Percentiles rank a stretch among this genome's conserved stretches.
Conservation (phyloP, 1,139 yeast species). For the Blastobotrys aristatus region DNA sequence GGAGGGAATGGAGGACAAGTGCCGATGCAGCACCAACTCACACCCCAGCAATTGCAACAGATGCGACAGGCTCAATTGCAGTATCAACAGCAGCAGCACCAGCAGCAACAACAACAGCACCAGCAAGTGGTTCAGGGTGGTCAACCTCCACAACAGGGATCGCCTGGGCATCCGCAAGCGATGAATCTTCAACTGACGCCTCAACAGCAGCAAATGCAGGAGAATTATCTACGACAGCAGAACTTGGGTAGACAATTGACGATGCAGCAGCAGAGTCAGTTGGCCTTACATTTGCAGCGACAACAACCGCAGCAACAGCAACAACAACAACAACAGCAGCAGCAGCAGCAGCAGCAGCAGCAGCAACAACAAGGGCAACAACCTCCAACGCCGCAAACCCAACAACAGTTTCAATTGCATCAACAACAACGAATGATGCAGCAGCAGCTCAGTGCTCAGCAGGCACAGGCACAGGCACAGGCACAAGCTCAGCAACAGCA, state of each 20-base stretch:
- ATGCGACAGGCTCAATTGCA: conserved; percentile 4
- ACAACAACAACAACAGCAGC: conserved; percentile 17
- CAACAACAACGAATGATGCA: conserved; percentile 4
- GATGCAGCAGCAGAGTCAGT: too few species aligned
- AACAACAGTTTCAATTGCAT: conserved; percentile 3
- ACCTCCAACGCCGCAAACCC: conserved; percentile 3
- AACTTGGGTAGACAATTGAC: too few species aligned
- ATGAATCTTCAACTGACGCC: conserved; percentile 33
- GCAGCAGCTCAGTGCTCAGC: background rate
- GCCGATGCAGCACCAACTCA: background rate
- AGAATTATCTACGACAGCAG: conserved; percentile 26
- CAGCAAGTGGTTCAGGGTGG: background rate
- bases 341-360: conserved; percentile 11
- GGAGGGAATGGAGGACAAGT: too few species aligned
- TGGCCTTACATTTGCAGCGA: too few species aligned
- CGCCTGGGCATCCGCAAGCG: background rate
- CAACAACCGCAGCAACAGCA: conserved; percentile 33
- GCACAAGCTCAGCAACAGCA: conserved; percentile 11
- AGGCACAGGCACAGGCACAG: background rate
- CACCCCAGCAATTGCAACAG: conserved; percentile 13
- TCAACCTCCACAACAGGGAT: background rate
- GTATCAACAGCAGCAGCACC: conserved; percentile 10
- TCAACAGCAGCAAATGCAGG: conserved; percentile 32
- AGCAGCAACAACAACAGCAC: background rate
- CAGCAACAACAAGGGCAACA: conserved; percentile 10